Evolutionary conservation across 2,329 filamentous ascomycete species (phyloP).

Genomic region (Nemania sp.): DNA sequence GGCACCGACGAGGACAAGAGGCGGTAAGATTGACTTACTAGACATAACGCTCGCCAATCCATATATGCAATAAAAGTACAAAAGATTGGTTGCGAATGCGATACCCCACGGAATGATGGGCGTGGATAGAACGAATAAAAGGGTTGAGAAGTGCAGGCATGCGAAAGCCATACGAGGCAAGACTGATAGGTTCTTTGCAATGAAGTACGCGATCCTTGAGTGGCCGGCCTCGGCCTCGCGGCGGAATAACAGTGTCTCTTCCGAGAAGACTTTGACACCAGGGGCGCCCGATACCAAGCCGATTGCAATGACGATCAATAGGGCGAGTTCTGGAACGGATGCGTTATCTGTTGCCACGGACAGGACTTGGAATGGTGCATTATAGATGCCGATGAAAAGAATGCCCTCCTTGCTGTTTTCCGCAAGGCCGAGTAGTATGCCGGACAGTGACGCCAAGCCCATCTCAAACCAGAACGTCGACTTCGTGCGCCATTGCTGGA

Average conservation of each 20-base stretch:
- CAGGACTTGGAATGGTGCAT: slow-evolving; percentile 53
- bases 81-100: slow-evolving; percentile 54
- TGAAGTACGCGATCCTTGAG: slow-evolving; percentile 58
- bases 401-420: slow-evolving; percentile 53
- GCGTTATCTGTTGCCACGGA: slow-evolving; percentile 55
- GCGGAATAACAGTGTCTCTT: slow-evolving; percentile 57
- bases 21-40: slow-evolving; percentile 32
- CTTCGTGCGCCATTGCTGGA: slow-evolving; percentile 59
- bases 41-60: slow-evolving; percentile 56
- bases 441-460: slow-evolving; percentile 54
- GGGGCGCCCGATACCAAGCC: slow-evolving; percentile 58
- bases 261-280: slow-evolving; percentile 60
- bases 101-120: slow-evolving; percentile 54
- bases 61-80: slow-evolving; percentile 63
- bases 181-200: slow-evolving; percentile 57
- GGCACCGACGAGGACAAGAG: too few species aligned
- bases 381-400: slow-evolving; percentile 57
- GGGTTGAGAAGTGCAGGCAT: slow-evolving; percentile 58
- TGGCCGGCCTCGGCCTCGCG: slow-evolving; percentile 61
- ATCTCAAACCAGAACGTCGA: slow-evolving; percentile 58
- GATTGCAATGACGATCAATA: slow-evolving; percentile 57
- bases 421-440: slow-evolving; percentile 58
- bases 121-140: slow-evolving; percentile 52
- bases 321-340: slow-evolving; percentile 55
- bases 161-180: slow-evolving; percentile 54